These are phyloP conservation scores for Cordyceps cateniannulata DNA, from an alignment of 2,329 filamentous ascomycete genomes.

Conservation along the genomic window DNA sequence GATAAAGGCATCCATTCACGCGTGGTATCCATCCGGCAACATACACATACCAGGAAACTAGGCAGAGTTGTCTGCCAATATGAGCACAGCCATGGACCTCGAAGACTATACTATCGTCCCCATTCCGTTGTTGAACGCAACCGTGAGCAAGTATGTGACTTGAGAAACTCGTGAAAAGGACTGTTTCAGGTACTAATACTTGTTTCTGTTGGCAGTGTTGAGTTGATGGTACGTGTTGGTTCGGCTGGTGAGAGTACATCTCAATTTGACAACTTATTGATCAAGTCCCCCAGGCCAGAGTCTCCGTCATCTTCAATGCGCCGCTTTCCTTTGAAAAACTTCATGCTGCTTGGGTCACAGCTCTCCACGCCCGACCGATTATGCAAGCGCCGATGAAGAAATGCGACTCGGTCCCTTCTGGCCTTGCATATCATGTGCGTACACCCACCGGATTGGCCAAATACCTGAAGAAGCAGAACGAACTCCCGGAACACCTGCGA, in stretches of 20 bases:
- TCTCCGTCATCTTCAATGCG: not conserved
- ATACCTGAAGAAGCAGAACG: not conserved
- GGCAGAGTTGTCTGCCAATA: not conserved
- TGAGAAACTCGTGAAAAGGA: too few relatives aligned
- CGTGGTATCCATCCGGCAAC: not conserved
- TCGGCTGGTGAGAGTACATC: not conserved
- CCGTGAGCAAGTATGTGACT: not conserved
- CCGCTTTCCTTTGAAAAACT: slow-evolving; percentile 3
- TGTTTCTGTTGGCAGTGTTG: not conserved
- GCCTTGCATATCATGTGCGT: not conserved
- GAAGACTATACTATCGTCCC: slow-evolving; percentile 1
- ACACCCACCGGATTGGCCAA: not conserved
- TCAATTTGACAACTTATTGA: not conserved
- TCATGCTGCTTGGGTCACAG: not conserved
- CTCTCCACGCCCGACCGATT: not conserved
- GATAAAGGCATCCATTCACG: too few relatives aligned
- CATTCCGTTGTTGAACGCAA: not conserved
- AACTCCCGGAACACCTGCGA: not conserved
- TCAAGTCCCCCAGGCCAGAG: not conserved
- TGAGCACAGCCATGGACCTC: not conserved
- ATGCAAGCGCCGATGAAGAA: not conserved
- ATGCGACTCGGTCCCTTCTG: not conserved
- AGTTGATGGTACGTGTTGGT: not conserved
- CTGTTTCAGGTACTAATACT: not conserved
- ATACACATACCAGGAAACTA: not conserved